Evolutionary conservation across 2,329 filamentous ascomycete species (phyloP).

Genomic region (Cyphellophora attinorum): DNA sequence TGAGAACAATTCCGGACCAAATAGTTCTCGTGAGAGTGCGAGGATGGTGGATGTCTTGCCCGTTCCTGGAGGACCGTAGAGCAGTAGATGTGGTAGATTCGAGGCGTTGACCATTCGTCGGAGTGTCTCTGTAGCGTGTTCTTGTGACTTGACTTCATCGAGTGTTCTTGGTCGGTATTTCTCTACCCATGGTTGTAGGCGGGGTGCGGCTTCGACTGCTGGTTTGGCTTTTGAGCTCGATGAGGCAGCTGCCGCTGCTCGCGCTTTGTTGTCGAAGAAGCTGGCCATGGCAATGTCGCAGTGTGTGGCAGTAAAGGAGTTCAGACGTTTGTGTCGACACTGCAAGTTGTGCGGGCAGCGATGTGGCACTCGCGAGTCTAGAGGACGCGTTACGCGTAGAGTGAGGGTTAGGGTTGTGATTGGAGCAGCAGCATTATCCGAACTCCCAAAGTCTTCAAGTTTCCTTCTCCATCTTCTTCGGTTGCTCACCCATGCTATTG

Average conservation of each 20-base stretch:
- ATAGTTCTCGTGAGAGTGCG: conserved; percentile 92
- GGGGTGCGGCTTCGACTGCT: conserved; percentile 51
- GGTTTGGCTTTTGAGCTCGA: conserved; percentile 56
- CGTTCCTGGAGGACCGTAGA: conserved; percentile 94
- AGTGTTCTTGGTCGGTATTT: conserved; percentile 94
- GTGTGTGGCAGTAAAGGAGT: too few relatives aligned
- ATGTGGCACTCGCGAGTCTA: too few relatives aligned
- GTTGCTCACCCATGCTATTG: too few relatives aligned
- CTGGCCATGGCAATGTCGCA: conserved; percentile 66
- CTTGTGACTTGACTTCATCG: conserved; percentile 91
- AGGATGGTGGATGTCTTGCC: conserved; percentile 98
- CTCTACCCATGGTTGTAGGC: conserved; percentile 90
- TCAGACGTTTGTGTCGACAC: too few relatives aligned
- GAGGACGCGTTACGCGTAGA: too few relatives aligned
- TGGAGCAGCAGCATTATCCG: too few relatives aligned
- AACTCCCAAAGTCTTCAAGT: too few relatives aligned
- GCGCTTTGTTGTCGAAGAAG: conserved; percentile 93
- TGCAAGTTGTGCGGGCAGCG: too few relatives aligned
- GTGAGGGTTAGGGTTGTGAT: too few relatives aligned
- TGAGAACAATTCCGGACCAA: conserved; percentile 87
- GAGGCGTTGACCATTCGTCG: conserved; percentile 88
- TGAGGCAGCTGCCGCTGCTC: conserved; percentile 60
- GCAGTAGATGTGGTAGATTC: conserved; percentile 98
- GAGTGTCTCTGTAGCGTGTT: conserved; percentile 89
- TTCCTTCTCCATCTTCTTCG: too few relatives aligned